phyloP scores from a whole-genome alignment of 768 basidiomycete species.

The Lentinula detonsa region DNA sequence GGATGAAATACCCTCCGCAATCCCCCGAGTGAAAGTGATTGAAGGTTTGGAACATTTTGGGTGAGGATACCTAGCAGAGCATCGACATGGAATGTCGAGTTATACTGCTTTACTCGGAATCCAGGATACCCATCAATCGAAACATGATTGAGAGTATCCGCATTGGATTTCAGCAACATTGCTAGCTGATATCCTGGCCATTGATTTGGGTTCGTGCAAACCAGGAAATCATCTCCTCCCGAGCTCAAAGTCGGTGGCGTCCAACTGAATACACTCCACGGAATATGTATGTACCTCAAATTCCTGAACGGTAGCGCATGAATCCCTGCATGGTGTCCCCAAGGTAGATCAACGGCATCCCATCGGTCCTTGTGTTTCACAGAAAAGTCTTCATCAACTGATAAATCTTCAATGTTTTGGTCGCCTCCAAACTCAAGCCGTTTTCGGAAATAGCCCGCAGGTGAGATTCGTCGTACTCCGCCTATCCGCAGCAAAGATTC shows the following conservation, averaged over 20 bases:
- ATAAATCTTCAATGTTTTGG: background rate
- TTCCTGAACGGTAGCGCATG: background rate
- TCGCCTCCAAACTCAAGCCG: background rate
- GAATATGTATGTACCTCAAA: background rate
- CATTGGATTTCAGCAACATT: background rate
- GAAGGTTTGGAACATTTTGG: background rate
- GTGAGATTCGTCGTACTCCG: background rate
- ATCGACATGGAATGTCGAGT: background rate
- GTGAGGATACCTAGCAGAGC: background rate
- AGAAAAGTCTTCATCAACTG: background rate
- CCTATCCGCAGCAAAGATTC: background rate
- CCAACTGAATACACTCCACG: slow-evolving; percentile 4
- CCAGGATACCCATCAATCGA: slow-evolving; percentile 1
- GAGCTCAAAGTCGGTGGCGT: background rate
- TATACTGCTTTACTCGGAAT: background rate
- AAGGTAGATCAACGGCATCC: background rate
- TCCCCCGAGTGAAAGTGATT: background rate
- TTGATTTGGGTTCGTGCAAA: background rate
- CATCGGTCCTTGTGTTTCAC: background rate
- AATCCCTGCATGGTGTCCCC: background rate
- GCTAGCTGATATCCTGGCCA: background rate
- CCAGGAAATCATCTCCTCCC: background rate
- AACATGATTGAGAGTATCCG: background rate
- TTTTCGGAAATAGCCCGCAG: background rate
- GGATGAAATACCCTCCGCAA: too few relatives aligned